Evolutionary conservation across 352 stramenopile species (phyloP).

Genomic region (Pythium diclinum): DNA sequence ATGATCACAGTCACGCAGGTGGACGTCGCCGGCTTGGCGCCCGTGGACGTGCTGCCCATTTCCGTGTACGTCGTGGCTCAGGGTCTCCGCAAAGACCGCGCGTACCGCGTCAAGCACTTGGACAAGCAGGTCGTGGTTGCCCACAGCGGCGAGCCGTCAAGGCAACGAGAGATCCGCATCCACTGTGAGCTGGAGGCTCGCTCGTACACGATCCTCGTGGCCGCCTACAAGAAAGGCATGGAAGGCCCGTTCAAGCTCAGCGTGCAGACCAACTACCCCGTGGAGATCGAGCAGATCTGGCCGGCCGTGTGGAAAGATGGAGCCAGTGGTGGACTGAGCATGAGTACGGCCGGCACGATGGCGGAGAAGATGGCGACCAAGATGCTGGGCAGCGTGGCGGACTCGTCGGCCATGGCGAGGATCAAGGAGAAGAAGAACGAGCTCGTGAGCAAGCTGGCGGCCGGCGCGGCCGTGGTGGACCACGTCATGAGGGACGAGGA

Average conservation of each 20-base stretch:
- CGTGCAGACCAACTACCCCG: constrained; percentile 85
- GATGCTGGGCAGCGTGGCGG: constrained; percentile 58
- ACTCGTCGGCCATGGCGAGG: constrained; percentile 52
- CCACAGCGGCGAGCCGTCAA: constrained; percentile 70
- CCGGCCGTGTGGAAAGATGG: constrained; percentile 72
- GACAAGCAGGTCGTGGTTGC: constrained; percentile 69
- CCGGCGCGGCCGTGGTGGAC: constrained; percentile 62
- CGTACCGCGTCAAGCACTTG: constrained; percentile 57
- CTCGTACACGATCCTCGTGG: constrained; percentile 87
- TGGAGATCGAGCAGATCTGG: constrained; percentile 76
- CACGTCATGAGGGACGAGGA: constrained; percentile 68
- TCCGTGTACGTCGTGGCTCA: constrained; percentile 70
- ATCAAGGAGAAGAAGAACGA: constrained; percentile 74
- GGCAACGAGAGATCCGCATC: constrained; percentile 72
- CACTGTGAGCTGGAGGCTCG: constrained; percentile 70
- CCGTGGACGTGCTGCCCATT: constrained; percentile 61
- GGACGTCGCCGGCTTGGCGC: constrained; percentile 55
- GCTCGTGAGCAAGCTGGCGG: constrained; percentile 60
- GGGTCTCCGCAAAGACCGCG: constrained; percentile 46
- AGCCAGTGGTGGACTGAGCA: constrained; percentile 1
- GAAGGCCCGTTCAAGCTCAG: constrained; percentile 87
- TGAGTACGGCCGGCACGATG: constrained; percentile 25
- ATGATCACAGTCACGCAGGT: constrained; percentile 86
- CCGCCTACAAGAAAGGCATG: constrained; percentile 86
- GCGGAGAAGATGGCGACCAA: constrained; percentile 62